Evolutionary conservation across 208 protist species (phyloP).

Genomic region (Trypanosoma cruzi): DNA sequence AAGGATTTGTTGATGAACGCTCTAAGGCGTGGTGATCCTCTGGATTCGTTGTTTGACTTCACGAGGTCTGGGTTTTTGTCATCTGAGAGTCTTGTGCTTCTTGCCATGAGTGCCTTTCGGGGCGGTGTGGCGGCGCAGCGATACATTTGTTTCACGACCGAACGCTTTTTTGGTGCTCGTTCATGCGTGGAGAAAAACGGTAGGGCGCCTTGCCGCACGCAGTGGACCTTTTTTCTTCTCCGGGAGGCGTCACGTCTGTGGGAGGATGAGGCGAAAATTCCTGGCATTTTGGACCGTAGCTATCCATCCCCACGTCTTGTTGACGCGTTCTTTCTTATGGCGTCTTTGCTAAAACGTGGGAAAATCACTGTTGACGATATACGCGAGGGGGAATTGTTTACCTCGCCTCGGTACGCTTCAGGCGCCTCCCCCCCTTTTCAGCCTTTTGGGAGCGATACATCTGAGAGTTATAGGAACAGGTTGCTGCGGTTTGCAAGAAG

Average conservation of each 20-base stretch:
- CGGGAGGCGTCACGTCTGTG: conserved; percentile 29
- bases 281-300: conserved; percentile 24
- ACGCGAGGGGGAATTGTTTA: conserved; percentile 30
- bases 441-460: conserved; percentile 10
- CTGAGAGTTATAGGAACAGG: conserved; percentile 1
- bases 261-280: conserved; percentile 9
- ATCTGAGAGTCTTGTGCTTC: conserved; percentile 21
- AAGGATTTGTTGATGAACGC: conserved; percentile 4
- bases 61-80: conserved; percentile 24
- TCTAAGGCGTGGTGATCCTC: background rate
- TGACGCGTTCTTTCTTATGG: conserved; percentile 60
- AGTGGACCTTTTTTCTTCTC: conserved; percentile 30
- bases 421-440: conserved; percentile 17
- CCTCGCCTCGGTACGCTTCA: conserved; percentile 26
- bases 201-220: background rate
- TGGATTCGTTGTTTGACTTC: conserved; percentile 14
- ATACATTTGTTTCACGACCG: conserved; percentile 1
- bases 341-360: conserved; percentile 32
- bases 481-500: background rate
- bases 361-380: conserved; percentile 40
- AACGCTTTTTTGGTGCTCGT: conserved; percentile 10
- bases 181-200: conserved; percentile 10
- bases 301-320: conserved; percentile 43
- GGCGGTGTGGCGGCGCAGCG: background rate
- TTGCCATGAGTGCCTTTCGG: conserved; percentile 11